Evolutionary conservation across 352 stramenopile species (phyloP).

Genomic region (Globisporangium echinulatum): DNA sequence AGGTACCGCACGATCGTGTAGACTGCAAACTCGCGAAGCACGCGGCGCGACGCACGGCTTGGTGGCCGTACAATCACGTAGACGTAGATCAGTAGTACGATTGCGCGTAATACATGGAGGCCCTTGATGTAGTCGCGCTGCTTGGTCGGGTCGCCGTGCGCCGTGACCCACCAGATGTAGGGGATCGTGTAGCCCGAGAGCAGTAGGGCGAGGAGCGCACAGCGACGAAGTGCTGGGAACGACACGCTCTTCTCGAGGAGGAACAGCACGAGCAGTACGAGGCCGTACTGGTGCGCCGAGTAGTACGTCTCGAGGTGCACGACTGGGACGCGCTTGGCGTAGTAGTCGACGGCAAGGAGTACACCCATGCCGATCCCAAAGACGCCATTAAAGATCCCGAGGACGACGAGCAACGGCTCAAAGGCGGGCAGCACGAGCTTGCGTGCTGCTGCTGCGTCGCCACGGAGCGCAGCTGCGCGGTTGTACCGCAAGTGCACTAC

Average conservation of each 20-base stretch:
- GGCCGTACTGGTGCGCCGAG: slow-evolving; percentile 25
- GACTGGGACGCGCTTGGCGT: slow-evolving; percentile 11
- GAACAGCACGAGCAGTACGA: slow-evolving; percentile 30
- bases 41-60: slow-evolving; percentile 19
- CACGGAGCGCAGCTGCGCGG: slow-evolving; percentile 21
- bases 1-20: slow-evolving; percentile 3
- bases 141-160: slow-evolving; percentile 7
- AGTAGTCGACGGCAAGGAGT: slow-evolving; percentile 17
- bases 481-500: slow-evolving; percentile 29
- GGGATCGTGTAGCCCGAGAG: slow-evolving; percentile 21
- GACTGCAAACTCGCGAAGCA: slow-evolving; percentile 23
- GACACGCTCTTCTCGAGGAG: slow-evolving; percentile 48
- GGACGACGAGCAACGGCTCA: slow-evolving; percentile 32
- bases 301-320: slow-evolving; percentile 23
- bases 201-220: slow-evolving; percentile 15
- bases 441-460: slow-evolving; percentile 18
- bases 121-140: slow-evolving; percentile 11
- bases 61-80: slow-evolving; percentile 31
- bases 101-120: slow-evolving; percentile 11
- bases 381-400: slow-evolving; percentile 20
- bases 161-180: slow-evolving; percentile 18
- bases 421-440: slow-evolving; percentile 39
- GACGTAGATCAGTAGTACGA: slow-evolving; percentile 18
- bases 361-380: slow-evolving; percentile 23
- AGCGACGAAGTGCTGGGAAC: slow-evolving; percentile 22